Evolutionary conservation across 208 protist species (phyloP).

Genomic region (Crithidia acanthocephali): DNA sequence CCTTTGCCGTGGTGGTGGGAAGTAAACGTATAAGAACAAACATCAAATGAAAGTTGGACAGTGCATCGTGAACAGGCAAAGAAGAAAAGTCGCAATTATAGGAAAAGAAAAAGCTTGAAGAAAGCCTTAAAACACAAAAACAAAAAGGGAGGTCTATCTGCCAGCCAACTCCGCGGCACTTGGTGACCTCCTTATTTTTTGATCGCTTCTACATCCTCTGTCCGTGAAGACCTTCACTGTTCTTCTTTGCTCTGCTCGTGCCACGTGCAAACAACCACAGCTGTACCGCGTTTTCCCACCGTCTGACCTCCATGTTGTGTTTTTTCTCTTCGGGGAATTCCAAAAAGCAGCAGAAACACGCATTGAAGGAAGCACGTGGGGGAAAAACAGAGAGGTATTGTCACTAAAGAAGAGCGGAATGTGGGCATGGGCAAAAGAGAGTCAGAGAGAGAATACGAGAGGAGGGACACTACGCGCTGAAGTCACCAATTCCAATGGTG

Average conservation of each 20-base stretch:
- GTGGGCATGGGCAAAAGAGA: no score
- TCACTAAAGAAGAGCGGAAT: neutral
- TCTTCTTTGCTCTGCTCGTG: neutral
- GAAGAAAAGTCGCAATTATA: constrained; percentile 10
- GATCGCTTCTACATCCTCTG: no score
- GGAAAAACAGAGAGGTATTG: neutral
- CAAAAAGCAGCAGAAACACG: neutral
- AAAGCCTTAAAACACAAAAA: neutral
- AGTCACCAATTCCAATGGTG: neutral
- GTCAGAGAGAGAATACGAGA: neutral
- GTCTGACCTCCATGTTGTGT: neutral
- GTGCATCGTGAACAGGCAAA: neutral
- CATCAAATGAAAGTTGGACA: neutral
- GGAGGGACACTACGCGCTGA: neutral
- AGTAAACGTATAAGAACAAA: neutral
- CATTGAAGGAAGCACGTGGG: neutral
- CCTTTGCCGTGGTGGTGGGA: neutral
- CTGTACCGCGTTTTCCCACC: neutral
- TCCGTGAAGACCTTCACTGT: no score
- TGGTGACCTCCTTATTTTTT: neutral
- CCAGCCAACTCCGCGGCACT: neutral
- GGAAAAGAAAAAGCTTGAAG: constrained; percentile 19
- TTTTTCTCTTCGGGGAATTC: neutral
- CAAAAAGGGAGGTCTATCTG: neutral
- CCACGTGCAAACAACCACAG: neutral